Evolutionary conservation across 192 early-diverging fungal species (phyloP), one percentile per base, ranked within the genome.

Genomic region (Obelidium mucronatum): DNA sequence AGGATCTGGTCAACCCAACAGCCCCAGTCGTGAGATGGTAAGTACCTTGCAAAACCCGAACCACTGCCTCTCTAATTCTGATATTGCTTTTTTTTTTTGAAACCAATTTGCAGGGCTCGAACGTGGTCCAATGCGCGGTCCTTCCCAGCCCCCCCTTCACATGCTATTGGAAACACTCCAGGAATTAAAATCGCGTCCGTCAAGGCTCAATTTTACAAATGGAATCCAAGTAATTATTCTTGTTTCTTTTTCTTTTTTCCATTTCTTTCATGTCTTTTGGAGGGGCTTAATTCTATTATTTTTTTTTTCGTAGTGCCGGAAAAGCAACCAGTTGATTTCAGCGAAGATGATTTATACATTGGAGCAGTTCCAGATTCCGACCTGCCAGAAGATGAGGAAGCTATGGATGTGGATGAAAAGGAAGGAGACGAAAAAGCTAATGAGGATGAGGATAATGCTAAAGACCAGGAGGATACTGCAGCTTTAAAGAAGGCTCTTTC

Each of bases 101-200:
- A 19, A 19, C 13, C 30, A 19, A 22, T 60, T 31, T 4, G 58
- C 56, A 74, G 72, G 72, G 72, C 60, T 19, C 26, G 60, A 35
- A 42, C 40, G 3, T 74, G 72, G 72, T 17, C 22, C 5, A 5
- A 35, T 31, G 60, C 72, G 15, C 55, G 72, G 22, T 13, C 72
- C 3, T 74, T 62, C 55, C 72, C 72, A 34, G 72, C 72, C 22
- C 72, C 72, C 4, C 72, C 72, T 11, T 13, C 72, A 60, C 72
- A 74, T 40, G 59, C 72, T 6, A 74, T 74, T 37, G 72, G 72
- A 74, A 74, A 74, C 55, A 74, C 72, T 19, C 72, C 72, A 1
- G 72, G 72, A 2, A 74, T 63, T 26, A 74, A 74, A 63, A 40
- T 74, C 13, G 56, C 72, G 13, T 62, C 58, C 3, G 39, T 40